Conservation (phyloP, 331 rosid species). For the Quercus phellos region DNA sequence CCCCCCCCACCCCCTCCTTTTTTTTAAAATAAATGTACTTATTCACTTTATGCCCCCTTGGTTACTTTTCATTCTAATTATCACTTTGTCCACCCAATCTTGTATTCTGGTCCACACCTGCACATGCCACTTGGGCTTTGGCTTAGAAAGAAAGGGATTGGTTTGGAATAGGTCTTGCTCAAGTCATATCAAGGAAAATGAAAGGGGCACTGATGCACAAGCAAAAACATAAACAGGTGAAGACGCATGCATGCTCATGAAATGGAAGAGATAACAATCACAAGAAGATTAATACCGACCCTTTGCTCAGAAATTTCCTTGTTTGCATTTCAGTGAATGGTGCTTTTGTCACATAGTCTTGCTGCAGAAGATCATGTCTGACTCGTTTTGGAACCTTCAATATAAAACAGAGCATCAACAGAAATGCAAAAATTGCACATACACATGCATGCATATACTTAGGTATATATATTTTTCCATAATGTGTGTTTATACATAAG, state of each 20-base stretch:
- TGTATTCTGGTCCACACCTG: too few relatives aligned
- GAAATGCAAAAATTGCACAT: conserved; percentile 11
- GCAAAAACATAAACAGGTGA: background rate
- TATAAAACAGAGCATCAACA: conserved; percentile 14
- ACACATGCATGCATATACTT: conserved; percentile 1
- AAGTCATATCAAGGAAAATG: background rate
- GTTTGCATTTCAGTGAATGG: conserved; percentile 43
- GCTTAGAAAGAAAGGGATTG: background rate
- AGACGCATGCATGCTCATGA: conserved; percentile 6
- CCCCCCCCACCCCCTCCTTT: too few relatives aligned
- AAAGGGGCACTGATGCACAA: background rate
- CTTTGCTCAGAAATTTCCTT: conserved; percentile 36
- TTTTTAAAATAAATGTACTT: too few relatives aligned
- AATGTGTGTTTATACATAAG: background rate
- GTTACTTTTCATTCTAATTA: background rate
- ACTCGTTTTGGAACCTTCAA: conserved; percentile 53
- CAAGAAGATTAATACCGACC: conserved; percentile 43
- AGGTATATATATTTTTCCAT: too few relatives aligned
- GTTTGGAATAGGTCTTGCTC: background rate
- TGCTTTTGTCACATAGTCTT: conserved; percentile 33
- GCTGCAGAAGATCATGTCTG: conserved; percentile 43
- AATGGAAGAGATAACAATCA: background rate
- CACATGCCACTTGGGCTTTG: background rate
- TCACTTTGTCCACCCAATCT: background rate
- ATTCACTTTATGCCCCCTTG: too few relatives aligned